These are phyloP conservation scores for Pyricularia grisea DNA, from an alignment of 2,329 filamentous ascomycete species.

Conservation along the genomic window DNA sequence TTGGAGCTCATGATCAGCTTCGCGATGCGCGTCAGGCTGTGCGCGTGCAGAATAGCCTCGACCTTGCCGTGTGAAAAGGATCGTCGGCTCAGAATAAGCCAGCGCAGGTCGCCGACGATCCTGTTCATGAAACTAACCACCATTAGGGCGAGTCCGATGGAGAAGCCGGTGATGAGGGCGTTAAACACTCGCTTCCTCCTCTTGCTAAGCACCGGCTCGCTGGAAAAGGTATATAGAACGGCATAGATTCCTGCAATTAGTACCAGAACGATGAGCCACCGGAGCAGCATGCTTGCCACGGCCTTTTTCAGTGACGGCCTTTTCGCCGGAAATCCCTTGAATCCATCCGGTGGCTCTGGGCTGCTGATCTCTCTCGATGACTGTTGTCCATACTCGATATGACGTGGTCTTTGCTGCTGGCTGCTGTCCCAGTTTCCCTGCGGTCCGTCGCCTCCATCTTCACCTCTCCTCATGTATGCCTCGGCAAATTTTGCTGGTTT, in stretches of 20 bases:
- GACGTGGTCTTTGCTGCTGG: neutral
- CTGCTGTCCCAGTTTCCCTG: neutral
- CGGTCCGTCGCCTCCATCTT: neutral
- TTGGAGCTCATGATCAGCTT: constrained; percentile 3
- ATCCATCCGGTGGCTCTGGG: neutral
- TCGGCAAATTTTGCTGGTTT: neutral
- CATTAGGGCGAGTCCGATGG: constrained; percentile 30
- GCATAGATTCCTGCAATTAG: neutral
- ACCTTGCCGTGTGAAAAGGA: constrained; percentile 29
- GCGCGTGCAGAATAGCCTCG: neutral
- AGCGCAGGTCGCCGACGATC: constrained; percentile 33
- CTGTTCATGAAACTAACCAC: constrained; percentile 31
- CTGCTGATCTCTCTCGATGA: neutral
- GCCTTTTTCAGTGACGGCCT: constrained; percentile 1
- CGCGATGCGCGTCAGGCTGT: constrained; percentile 1
- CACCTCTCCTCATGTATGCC: neutral
- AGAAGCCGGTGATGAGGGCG: constrained; percentile 31
- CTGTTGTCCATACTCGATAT: neutral
- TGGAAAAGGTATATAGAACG: neutral
- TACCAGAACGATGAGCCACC: neutral
- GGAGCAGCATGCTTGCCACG: neutral
- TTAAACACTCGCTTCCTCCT: constrained; percentile 22
- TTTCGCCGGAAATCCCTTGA: constrained; percentile 3
- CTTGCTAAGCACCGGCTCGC: neutral
- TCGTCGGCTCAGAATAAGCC: constrained; percentile 30